phyloP scores from a whole-genome alignment of 148 eudicot genomes.

The Polygonum aviculare region DNA sequence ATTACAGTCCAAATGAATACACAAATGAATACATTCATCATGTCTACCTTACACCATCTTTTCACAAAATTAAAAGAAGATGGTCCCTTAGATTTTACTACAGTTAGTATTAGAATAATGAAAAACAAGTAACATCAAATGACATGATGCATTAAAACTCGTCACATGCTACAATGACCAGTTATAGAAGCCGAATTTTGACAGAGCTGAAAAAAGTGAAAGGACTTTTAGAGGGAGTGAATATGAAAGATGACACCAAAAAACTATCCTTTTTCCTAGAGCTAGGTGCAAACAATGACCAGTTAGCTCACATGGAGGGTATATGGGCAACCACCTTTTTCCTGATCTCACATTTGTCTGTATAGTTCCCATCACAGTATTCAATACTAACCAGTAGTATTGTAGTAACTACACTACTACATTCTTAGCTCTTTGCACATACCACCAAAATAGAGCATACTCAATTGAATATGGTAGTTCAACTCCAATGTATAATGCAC shows the following conservation, averaged over 20 bases:
- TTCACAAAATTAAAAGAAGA: no score
- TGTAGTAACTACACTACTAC: no score
- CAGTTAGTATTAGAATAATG: neutral
- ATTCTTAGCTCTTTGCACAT: neutral
- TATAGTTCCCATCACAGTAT: constrained; percentile 9
- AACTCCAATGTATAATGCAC: neutral
- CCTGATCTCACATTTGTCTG: neutral
- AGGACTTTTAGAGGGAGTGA: neutral
- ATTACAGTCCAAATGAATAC: no score
- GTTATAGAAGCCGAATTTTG: constrained; percentile 2
- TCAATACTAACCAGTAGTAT: neutral
- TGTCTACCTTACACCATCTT: no score
- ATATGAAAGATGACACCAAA: neutral
- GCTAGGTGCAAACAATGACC: neutral
- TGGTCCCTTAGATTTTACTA: neutral
- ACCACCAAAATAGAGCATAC: neutral
- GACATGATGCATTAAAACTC: neutral
- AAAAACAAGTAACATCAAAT: neutral
- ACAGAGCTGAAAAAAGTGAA: neutral
- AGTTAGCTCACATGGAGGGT: constrained; percentile 5
- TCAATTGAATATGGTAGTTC: neutral
- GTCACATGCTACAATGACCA: neutral
- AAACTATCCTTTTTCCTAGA: neutral
- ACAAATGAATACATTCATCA: no score
- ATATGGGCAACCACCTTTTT: constrained; percentile 6